These are phyloP conservation scores for Neurospora discreta DNA, from an alignment of 495 filamentous ascomycete genomes.

Conservation along the genomic window DNA sequence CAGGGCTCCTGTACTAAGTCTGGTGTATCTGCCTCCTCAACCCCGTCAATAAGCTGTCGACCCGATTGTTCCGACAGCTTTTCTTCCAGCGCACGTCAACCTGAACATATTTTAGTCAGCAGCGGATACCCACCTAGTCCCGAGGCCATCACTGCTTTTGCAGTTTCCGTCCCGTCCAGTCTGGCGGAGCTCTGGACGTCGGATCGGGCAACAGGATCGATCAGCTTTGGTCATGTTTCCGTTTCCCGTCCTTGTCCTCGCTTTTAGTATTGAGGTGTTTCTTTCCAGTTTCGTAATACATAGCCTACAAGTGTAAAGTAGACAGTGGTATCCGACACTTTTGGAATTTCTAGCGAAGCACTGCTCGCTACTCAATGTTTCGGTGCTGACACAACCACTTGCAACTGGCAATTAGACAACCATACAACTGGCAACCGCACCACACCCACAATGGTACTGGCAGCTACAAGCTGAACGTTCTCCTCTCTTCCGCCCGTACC, in stretches of 20 bases:
- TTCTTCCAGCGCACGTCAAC: not conserved
- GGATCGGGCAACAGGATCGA: not conserved
- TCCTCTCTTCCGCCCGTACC: not conserved
- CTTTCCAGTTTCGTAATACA: not conserved
- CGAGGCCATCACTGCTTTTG: not conserved
- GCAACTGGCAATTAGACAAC: not conserved
- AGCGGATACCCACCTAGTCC: not conserved
- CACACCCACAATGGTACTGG: not conserved
- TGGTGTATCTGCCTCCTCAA: not conserved
- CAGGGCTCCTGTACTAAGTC: not conserved
- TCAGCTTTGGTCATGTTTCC: not conserved
- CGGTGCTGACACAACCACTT: not conserved
- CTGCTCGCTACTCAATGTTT: not conserved
- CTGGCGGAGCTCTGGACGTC: not conserved
- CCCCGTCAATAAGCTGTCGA: not conserved
- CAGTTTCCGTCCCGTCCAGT: not conserved
- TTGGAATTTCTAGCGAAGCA: not conserved
- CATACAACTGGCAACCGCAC: not conserved
- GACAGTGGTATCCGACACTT: not conserved
- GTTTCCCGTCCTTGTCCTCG: too few species aligned
- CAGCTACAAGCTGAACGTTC: not conserved
- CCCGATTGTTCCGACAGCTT: not conserved
- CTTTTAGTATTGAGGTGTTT: too few species aligned
- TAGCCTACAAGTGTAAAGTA: not conserved
- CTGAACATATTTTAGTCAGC: not conserved